phyloP scores from a whole-genome alignment of 257 asterid species.

The Paulownia fortunei region DNA sequence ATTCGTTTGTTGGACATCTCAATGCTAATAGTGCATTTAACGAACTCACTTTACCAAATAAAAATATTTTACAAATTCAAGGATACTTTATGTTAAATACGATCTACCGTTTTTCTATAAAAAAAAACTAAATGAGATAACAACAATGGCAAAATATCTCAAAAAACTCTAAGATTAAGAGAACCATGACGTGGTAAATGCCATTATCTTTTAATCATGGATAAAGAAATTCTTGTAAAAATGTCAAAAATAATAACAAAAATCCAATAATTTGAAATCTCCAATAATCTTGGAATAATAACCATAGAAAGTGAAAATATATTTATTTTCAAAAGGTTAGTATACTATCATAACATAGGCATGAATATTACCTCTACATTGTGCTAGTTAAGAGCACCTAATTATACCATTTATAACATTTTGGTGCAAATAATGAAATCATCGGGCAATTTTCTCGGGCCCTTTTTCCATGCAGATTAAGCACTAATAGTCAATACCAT shows the following conservation, averaged over 20 bases:
- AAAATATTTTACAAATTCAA: no score
- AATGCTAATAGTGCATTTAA: no score
- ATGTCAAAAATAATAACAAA: background rate
- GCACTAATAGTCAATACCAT: conserved; percentile 18
- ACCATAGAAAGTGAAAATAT: background rate
- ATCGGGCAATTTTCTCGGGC: conserved; percentile 12
- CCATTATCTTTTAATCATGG: background rate
- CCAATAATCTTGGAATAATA: background rate
- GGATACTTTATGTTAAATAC: no score
- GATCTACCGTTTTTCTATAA: no score
- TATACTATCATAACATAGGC: background rate
- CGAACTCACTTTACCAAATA: no score
- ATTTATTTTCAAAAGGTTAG: background rate
- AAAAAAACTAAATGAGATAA: no score
- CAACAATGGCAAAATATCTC: background rate
- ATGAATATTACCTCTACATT: no score
- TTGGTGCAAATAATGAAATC: conserved; percentile 6
- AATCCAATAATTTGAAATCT: background rate
- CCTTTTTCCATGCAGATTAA: conserved; percentile 20
- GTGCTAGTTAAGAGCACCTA: background rate
- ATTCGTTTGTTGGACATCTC: no score
- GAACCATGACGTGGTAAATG: background rate
- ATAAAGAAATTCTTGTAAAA: background rate
- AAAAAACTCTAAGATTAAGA: background rate
- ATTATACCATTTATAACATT: background rate